Conservation (phyloP, 1,284 basidiomycete genomes). For the Ceratobasidium papillatum region DNA sequence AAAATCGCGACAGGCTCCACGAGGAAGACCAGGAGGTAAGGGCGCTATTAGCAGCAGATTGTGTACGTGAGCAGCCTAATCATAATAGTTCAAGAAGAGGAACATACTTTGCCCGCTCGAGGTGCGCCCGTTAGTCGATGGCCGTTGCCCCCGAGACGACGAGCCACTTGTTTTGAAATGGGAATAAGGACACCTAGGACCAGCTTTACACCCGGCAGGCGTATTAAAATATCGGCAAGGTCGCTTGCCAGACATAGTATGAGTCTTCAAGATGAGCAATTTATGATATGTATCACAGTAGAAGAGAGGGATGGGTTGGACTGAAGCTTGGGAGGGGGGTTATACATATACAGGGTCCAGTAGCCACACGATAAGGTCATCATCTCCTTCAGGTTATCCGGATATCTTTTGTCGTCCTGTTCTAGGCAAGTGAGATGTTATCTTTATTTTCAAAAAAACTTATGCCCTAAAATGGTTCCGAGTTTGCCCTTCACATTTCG, state of each 20-base stretch:
- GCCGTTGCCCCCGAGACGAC: not conserved
- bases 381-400: not conserved
- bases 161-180: not conserved
- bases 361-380: not conserved
- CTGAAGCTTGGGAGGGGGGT: not conserved
- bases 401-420: not conserved
- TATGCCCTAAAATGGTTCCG: not conserved
- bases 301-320: not conserved
- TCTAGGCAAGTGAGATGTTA: not conserved
- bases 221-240: not conserved
- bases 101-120: not conserved
- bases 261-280: too few relatives aligned
- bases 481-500: not conserved
- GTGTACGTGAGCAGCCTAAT: not conserved
- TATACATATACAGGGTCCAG: not conserved
- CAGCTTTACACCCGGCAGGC: not conserved
- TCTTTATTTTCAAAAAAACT: constrained; percentile 1
- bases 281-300: too few relatives aligned
- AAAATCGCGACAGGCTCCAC: constrained; percentile 9
- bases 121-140: not conserved
- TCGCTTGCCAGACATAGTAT: not conserved
- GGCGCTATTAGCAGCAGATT: not conserved
- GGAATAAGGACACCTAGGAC: not conserved
- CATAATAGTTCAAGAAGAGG: not conserved
- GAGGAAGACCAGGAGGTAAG: not conserved